These are phyloP conservation scores for Galerina marginata DNA, from an alignment of 768 basidiomycete genomes.

Conservation along the genomic window DNA sequence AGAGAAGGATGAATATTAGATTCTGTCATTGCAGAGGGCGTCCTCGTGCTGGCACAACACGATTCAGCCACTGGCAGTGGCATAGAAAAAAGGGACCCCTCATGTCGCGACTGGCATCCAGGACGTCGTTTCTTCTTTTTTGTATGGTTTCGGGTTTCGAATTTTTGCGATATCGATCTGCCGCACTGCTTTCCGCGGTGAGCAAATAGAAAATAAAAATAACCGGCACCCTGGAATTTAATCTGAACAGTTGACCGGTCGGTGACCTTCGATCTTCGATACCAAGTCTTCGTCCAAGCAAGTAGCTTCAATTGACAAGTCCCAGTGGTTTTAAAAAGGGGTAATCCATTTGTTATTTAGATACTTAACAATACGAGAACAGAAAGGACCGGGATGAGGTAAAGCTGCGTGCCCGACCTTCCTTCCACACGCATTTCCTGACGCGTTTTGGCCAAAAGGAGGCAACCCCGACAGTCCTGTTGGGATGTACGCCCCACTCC, in stretches of 20 bases:
- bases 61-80: neutral
- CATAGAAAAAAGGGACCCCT: slow-evolving; percentile 14
- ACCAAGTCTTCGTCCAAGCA: no score
- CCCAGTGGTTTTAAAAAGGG: no score
- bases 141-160: no score
- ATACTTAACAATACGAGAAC: no score
- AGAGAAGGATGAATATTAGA: neutral
- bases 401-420: neutral
- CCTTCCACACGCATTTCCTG: neutral
- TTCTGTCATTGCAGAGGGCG: neutral
- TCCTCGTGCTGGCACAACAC: no score
- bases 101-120: neutral
- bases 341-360: no score
- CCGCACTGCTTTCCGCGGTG: neutral
- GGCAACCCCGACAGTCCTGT: neutral
- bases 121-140: no score
- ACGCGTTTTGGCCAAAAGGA: slow-evolving; percentile 2
- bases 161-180: neutral
- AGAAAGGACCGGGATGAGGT: no score
- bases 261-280: no score
- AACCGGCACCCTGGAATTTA: slow-evolving; percentile 4
- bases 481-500: neutral
- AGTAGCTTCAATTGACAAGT: no score
- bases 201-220: neutral
- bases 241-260: neutral